Conservation (phyloP, 495 filamentous ascomycete species). For the Aspergillus ostianus region DNA sequence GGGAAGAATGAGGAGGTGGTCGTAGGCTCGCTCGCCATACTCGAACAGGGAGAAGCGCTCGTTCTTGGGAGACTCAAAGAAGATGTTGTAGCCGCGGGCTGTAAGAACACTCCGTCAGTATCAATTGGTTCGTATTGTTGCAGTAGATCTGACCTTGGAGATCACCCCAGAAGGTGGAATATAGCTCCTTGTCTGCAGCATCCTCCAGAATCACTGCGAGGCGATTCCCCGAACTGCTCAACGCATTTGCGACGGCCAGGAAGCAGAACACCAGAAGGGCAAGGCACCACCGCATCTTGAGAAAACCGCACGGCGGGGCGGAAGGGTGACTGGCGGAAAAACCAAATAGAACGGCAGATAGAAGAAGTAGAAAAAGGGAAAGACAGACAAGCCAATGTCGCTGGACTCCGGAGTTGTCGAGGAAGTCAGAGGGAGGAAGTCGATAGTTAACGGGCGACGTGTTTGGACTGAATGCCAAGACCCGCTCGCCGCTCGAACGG, state of each 20-base stretch:
- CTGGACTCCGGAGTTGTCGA: slow-evolving; percentile 16
- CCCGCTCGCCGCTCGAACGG: slow-evolving; percentile 17
- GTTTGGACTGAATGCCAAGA: slow-evolving; percentile 50
- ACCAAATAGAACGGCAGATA: slow-evolving; percentile 16
- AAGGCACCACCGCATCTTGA: slow-evolving; percentile 73
- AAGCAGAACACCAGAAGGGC: slow-evolving; percentile 65
- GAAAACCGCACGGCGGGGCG: slow-evolving; percentile 43
- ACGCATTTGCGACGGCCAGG: slow-evolving; percentile 63
- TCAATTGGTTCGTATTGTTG: neutral
- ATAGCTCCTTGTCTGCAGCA: slow-evolving; percentile 68
- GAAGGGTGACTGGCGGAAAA: slow-evolving; percentile 15
- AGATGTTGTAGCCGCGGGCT: slow-evolving; percentile 81
- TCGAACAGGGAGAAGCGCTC: slow-evolving; percentile 78
- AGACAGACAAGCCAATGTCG: slow-evolving; percentile 17
- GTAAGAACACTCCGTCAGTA: slow-evolving; percentile 22
- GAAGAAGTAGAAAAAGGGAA: slow-evolving; percentile 19
- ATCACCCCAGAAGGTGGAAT: slow-evolving; percentile 79
- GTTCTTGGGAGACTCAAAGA: slow-evolving; percentile 83
- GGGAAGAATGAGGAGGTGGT: slow-evolving; percentile 86
- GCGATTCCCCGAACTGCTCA: slow-evolving; percentile 77
- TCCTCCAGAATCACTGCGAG: slow-evolving; percentile 88
- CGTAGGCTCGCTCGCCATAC: slow-evolving; percentile 83
- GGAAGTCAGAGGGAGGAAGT: slow-evolving; percentile 10
- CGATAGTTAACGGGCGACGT: slow-evolving; percentile 46
- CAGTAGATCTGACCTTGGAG: slow-evolving; percentile 61